These are phyloP conservation scores for Shiraia bambusicola DNA, from an alignment of 2,329 filamentous ascomycete genomes.

Conservation along the genomic window DNA sequence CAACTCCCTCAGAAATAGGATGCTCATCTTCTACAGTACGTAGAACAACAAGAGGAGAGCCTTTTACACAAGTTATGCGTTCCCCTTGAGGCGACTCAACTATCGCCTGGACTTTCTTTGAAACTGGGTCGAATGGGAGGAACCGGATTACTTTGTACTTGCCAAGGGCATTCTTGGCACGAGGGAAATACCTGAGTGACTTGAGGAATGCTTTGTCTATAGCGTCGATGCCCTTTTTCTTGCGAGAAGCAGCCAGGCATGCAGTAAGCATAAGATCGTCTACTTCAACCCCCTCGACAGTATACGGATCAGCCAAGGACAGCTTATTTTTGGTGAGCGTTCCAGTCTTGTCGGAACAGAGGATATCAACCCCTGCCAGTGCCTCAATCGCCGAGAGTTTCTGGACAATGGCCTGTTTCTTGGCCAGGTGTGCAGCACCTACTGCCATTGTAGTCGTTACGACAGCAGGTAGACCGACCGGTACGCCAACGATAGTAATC, in stretches of 20 bases:
- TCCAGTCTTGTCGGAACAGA: constrained; percentile 93
- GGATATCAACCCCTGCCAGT: constrained; percentile 87
- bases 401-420: constrained; percentile 91
- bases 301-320: constrained; percentile 81
- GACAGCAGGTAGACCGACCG: constrained; percentile 88
- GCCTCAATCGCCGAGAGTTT: constrained; percentile 92
- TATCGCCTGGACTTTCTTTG: constrained; percentile 85
- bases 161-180: constrained; percentile 75
- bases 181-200: constrained; percentile 77
- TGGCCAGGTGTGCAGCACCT: constrained; percentile 85
- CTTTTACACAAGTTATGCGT: constrained; percentile 86
- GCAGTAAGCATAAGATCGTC: constrained; percentile 92
- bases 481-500: constrained; percentile 89
- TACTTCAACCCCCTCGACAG: constrained; percentile 75
- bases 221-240: constrained; percentile 93
- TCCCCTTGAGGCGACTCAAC: constrained; percentile 83
- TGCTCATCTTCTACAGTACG: constrained; percentile 86
- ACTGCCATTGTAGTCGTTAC: constrained; percentile 95
- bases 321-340: constrained; percentile 94
- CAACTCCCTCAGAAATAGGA: constrained; percentile 72
- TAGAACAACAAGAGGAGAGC: constrained; percentile 82
- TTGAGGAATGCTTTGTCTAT: constrained; percentile 96
- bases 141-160: constrained; percentile 86
- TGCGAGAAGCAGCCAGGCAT: constrained; percentile 84
- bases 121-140: constrained; percentile 87